Conservation (phyloP, 768 basidiomycete genomes). For the Trametes villosa region DNA sequence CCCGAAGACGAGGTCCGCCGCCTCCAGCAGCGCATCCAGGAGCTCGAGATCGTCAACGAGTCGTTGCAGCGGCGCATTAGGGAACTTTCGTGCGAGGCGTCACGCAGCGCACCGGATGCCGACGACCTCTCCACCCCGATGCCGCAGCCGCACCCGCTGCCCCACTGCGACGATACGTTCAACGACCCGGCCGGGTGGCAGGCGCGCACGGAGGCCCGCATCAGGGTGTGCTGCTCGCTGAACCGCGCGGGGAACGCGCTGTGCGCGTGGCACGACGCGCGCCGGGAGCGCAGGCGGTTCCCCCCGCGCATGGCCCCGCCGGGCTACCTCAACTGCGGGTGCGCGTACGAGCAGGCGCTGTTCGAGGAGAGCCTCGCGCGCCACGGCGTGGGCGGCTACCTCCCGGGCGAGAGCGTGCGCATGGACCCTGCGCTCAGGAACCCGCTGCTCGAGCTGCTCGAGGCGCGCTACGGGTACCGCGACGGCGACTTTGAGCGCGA, state of each 20-base stretch:
- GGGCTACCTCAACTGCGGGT: slow-evolving; percentile 84
- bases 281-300: slow-evolving; percentile 76
- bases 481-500: slow-evolving; percentile 88
- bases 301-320: slow-evolving; percentile 82
- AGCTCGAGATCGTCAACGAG: slow-evolving; percentile 65
- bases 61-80: slow-evolving; percentile 51
- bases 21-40: slow-evolving; percentile 60
- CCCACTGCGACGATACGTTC: slow-evolving; percentile 60
- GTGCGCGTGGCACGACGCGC: slow-evolving; percentile 89
- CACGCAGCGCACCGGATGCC: slow-evolving; percentile 27
- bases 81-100: slow-evolving; percentile 52
- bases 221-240: slow-evolving; percentile 73
- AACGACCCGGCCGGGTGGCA: too few relatives aligned
- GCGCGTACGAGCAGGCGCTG: slow-evolving; percentile 81
- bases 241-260: slow-evolving; percentile 89
- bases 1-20: slow-evolving; percentile 55
- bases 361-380: slow-evolving; percentile 85
- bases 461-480: slow-evolving; percentile 74
- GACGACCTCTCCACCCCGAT: slow-evolving; percentile 38
- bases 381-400: slow-evolving; percentile 80
- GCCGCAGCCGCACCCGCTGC: slow-evolving; percentile 43
- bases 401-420: slow-evolving; percentile 82
- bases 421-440: slow-evolving; percentile 90
- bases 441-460: slow-evolving; percentile 71
- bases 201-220: slow-evolving; percentile 72